These are phyloP conservation scores for Phylloporus scabripes DNA, from an alignment of 768 basidiomycete genomes.

Conservation along the genomic window DNA sequence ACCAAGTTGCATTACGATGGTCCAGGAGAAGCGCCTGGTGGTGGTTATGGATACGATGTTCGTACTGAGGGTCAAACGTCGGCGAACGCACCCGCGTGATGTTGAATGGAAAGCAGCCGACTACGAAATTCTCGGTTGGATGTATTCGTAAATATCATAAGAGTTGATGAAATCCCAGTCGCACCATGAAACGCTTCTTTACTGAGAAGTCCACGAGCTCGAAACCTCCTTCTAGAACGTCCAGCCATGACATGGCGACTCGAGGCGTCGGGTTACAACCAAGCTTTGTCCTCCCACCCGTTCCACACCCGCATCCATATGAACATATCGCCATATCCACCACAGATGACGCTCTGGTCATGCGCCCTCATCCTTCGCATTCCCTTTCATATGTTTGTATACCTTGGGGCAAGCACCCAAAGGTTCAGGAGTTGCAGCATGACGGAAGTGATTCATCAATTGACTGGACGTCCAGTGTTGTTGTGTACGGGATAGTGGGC, in stretches of 20 bases:
- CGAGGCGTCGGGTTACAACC: constrained; percentile 42
- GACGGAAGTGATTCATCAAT: constrained; percentile 30
- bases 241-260: constrained; percentile 8
- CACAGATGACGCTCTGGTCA: constrained; percentile 57
- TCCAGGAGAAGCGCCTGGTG: constrained; percentile 62
- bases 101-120: constrained; percentile 13
- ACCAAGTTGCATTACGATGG: constrained; percentile 89
- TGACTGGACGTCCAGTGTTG: constrained; percentile 52
- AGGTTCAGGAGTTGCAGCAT: constrained; percentile 46
- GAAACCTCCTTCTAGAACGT: background rate
- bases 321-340: constrained; percentile 60
- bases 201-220: constrained; percentile 13
- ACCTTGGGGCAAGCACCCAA: constrained; percentile 55
- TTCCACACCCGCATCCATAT: constrained; percentile 73
- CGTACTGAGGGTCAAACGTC: constrained; percentile 57
- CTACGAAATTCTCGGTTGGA: background rate
- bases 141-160: background rate
- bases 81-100: constrained; percentile 38
- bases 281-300: constrained; percentile 55
- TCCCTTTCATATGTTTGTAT: constrained; percentile 40
- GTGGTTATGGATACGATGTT: constrained; percentile 76
- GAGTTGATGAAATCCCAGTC: background rate
- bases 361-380: constrained; percentile 49
- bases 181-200: constrained; percentile 31
- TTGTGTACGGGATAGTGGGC: constrained; percentile 75